Base-by-base conservation (phyloP, 441 rosid species). In the Lepidium campestre region DNA sequence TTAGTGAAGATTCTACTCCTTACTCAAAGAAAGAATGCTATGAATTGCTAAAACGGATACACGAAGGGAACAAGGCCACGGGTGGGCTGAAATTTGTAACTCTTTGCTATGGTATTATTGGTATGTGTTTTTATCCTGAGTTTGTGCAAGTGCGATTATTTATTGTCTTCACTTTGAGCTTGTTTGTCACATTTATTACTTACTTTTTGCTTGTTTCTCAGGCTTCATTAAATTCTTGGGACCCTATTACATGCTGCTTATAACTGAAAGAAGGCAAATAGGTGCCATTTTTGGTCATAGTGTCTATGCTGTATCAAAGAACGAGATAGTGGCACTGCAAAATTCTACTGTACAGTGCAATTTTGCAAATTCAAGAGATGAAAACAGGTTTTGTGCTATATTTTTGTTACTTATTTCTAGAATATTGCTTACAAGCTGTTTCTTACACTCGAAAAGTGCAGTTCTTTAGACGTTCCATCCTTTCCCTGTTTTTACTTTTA, bases 241-340 rank as follows among this genome's bases (percentile, higher is more conserved):
- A 62, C 96, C 99, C n/a, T 91, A 93, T 57, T 91, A 93, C 81
- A 91, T 93, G 99, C 72, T 93, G 53, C 81, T 93, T 50, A 91
- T 93, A 39, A 93, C 97, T 20, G 77, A 83, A 75, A 84, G 99
- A 75, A 87, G 95, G 79, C 81, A 75, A 72, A 85, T 93, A 23
- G 99, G 99, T 72, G 81, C 80, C 18, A 84, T 93, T 32, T 83
- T 89, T 70, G 99, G 99, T 70, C 97, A 91, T 57, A 71, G 72
- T 57, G 82, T 93, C 12, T 91, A 93, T 67, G 91, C 92, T 34
- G 82, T 93, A 76, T 81, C 95, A 14, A 85, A 84, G 76, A 87
- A 83, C 55, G 93, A 80, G 83, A 85, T 91, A 73, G 82, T 93
- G 82, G 86, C 89, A 1, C 84, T 93, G 70, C 89, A 78, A 27